phyloP scores from a whole-genome alignment of 2,329 filamentous ascomycete species.

The Fusarium sp. region DNA sequence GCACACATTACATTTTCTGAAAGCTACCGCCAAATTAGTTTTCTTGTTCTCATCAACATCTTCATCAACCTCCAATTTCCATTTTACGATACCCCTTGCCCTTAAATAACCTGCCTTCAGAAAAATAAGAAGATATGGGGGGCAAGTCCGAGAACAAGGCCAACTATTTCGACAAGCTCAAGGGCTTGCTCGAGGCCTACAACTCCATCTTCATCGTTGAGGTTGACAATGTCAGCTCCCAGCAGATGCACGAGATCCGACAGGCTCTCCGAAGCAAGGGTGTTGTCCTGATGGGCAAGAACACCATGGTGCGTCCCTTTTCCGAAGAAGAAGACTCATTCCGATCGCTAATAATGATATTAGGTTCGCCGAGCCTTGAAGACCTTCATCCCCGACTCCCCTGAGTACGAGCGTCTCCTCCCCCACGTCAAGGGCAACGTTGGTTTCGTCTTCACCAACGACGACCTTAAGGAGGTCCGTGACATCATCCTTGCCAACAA shows the following conservation, averaged over 20 bases:
- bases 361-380: slow-evolving; percentile 96
- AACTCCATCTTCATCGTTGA: slow-evolving; percentile 96
- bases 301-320: slow-evolving; percentile 86
- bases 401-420: slow-evolving; percentile 98
- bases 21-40: slow-evolving; percentile 18
- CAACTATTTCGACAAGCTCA: slow-evolving; percentile 99
- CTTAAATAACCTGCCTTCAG: slow-evolving; percentile 99
- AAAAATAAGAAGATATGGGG: slow-evolving; percentile 94
- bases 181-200: slow-evolving; percentile 96
- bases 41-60: slow-evolving; percentile 21
- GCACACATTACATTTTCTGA: slow-evolving; percentile 49
- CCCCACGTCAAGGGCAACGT: slow-evolving; percentile 97
- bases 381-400: slow-evolving; percentile 89
- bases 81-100: slow-evolving; percentile 63
- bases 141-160: slow-evolving; percentile 93
- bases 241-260: slow-evolving; percentile 99
- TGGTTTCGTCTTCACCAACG: slow-evolving; percentile 99
- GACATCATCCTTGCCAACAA: slow-evolving; percentile 97
- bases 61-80: slow-evolving; percentile 43
- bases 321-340: background rate
- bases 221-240: slow-evolving; percentile 99
- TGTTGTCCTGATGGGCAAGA: slow-evolving; percentile 99
- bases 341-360: slow-evolving; percentile 29
- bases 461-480: slow-evolving; percentile 89
- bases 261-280: slow-evolving; percentile 88